Evolutionary conservation across 2,329 filamentous ascomycete genomes (phyloP), one percentile per base, ranked within the genome.

Genomic region (Ilyonectria robusta): DNA sequence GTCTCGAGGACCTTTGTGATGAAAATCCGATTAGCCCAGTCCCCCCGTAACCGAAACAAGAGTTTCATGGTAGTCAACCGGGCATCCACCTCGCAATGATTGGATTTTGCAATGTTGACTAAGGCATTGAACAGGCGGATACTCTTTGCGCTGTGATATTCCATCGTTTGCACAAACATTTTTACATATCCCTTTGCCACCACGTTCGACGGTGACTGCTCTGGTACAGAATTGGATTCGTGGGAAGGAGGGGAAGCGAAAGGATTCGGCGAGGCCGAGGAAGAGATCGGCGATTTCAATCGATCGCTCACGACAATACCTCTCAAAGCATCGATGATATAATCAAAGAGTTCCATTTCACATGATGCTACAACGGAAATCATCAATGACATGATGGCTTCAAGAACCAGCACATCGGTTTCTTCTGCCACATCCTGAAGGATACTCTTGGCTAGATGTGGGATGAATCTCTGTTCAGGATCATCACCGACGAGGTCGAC

Each of bases 21-120:
- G 65, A 92, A 94, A 4, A 98, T 87, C 50, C 91, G 88, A 71
- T 95, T 89, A 10, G 92, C 89, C 78, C 92, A 94, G 79, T 97
- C 94, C 23, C 94, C 94, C 65, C 95, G 89, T 33, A 98, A 83
- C 48, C 95, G 90, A 77, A 97, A 95, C 2, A 98, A 83, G 48
- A 95, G 81, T 75, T 93, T 94, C 84, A 95, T 89, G 2, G 92
- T 91, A 13, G 90, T 91, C 29, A 96, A 82, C 7, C 93, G 91
- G 58, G 92, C 91, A 79, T 93, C 91, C 7, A 87, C 83, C 66
- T 92, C 91, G 67, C 87, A 89, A 35, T 85, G 83, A 31, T 84
- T 85, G 17, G 87, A 87, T 70, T 86, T 87, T 6, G 87, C 89
- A 71, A 94, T 89, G 59, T 85, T 84, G 47, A 95, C 81, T 6